These are phyloP conservation scores for Chondrostereum purpureum DNA, from an alignment of 1,284 basidiomycete species.

Conservation along the genomic window DNA sequence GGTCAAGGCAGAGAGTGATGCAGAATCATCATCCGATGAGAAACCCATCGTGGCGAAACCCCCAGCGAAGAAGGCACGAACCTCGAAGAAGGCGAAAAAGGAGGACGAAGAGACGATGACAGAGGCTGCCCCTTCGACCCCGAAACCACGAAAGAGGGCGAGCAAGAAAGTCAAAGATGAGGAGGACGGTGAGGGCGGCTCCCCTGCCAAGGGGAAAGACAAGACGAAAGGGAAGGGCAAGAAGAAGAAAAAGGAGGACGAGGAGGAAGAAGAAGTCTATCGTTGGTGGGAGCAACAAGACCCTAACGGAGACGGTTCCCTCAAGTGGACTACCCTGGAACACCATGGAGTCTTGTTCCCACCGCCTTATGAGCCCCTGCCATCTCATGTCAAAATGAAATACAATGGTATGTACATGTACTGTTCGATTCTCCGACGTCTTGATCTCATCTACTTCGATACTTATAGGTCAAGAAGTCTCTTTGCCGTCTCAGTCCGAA, in stretches of 20 bases:
- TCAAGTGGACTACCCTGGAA: slow-evolving; percentile 90
- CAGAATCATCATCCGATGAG: slow-evolving; percentile 36
- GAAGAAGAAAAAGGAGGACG: slow-evolving; percentile 55
- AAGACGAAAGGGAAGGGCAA: slow-evolving; percentile 29
- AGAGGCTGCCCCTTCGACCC: slow-evolving; percentile 14
- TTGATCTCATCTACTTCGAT: slow-evolving; percentile 9
- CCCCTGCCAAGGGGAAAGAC: slow-evolving; percentile 35
- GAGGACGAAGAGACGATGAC: slow-evolving; percentile 4
- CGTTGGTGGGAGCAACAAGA: slow-evolving; percentile 79
- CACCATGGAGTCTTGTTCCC: slow-evolving; percentile 97
- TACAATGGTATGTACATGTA: slow-evolving; percentile 81
- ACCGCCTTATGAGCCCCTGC: slow-evolving; percentile 86
- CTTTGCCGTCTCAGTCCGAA: slow-evolving; percentile 83
- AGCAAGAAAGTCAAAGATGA: slow-evolving; percentile 32
- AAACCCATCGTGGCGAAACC: slow-evolving; percentile 32
- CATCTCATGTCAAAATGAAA: slow-evolving; percentile 86
- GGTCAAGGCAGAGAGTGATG: slow-evolving; percentile 48
- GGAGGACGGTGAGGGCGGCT: slow-evolving; percentile 28
- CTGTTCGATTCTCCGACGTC: too few relatives aligned
- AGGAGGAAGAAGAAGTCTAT: slow-evolving; percentile 66
- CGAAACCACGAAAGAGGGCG: slow-evolving; percentile 29
- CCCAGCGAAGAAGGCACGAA: slow-evolving; percentile 23
- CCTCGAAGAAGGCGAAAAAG: slow-evolving; percentile 13
- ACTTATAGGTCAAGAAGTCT: slow-evolving; percentile 68
- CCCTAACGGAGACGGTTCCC: slow-evolving; percentile 63